These are phyloP conservation scores for Umbellularia californica DNA, from an alignment of 164 flowering plant species.

Conservation along the genomic window DNA sequence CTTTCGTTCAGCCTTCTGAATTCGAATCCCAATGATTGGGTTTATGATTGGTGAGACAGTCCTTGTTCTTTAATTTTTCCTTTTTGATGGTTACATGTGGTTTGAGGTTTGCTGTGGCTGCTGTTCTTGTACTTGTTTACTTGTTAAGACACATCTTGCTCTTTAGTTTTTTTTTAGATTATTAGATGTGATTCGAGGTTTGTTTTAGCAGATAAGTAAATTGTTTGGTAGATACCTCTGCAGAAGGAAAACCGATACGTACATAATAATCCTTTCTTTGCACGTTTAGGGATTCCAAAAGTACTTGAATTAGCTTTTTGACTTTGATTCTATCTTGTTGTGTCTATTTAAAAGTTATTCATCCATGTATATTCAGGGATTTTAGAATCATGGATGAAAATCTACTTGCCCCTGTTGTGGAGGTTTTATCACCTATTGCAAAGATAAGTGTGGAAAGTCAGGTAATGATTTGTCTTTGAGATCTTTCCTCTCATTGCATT, in stretches of 20 bases:
- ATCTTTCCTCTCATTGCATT: neutral
- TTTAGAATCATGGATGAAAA: slow-evolving; percentile 56
- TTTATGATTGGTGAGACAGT: slow-evolving; percentile 70
- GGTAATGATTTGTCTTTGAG: slow-evolving; percentile 30
- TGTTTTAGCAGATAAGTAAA: neutral
- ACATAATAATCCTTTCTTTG: neutral
- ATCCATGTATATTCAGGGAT: slow-evolving; percentile 53
- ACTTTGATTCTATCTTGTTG: too few species aligned
- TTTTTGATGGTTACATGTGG: neutral
- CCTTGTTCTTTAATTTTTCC: neutral
- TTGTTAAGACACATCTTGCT: neutral
- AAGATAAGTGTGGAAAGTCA: slow-evolving; percentile 87
- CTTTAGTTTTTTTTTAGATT: neutral
- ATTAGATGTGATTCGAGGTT: neutral
- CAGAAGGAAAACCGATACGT: too few species aligned
- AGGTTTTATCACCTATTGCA: slow-evolving; percentile 67
- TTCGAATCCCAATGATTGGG: slow-evolving; percentile 82
- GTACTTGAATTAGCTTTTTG: too few species aligned
- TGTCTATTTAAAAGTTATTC: neutral
- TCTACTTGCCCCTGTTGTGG: slow-evolving; percentile 57
- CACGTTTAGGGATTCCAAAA: neutral
- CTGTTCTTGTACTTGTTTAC: neutral
- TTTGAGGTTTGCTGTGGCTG: neutral
- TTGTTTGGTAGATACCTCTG: too few species aligned
- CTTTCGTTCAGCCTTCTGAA: slow-evolving; percentile 86